Conservation (phyloP, 257 asterid genomes). For the Nicotiana attenuata region DNA sequence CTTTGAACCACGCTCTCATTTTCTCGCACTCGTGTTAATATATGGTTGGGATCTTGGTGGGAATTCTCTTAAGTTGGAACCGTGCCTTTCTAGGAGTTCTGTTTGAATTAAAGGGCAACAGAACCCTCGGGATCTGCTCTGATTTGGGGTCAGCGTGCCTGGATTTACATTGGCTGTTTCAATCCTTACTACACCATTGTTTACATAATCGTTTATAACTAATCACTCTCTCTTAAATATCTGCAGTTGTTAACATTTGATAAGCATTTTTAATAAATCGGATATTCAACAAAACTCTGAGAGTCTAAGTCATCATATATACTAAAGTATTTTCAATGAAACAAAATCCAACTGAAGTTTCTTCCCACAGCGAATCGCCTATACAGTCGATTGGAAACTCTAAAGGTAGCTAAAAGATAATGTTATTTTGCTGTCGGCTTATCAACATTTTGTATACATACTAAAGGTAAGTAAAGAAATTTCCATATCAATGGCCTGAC, state of each 20-base stretch:
- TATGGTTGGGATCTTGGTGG: too few relatives aligned
- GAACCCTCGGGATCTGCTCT: too few relatives aligned
- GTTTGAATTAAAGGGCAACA: too few relatives aligned
- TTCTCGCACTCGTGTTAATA: too few relatives aligned
- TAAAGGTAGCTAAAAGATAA: background rate
- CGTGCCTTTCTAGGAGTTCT: too few relatives aligned
- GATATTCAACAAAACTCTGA: background rate
- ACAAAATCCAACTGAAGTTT: background rate
- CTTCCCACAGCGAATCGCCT: background rate
- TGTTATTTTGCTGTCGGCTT: background rate
- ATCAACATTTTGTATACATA: constrained; percentile 1
- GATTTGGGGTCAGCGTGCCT: too few relatives aligned
- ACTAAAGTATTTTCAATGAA: background rate
- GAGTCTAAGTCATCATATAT: background rate
- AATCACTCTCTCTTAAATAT: background rate
- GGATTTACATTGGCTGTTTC: background rate
- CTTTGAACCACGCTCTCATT: background rate
- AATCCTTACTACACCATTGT: background rate
- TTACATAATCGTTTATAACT: background rate
- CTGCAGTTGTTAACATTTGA: background rate
- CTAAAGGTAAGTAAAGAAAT: background rate
- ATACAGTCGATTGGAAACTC: background rate
- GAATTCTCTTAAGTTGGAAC: too few relatives aligned
- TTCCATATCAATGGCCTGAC: constrained; percentile 25
- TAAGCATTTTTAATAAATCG: background rate